phyloP scores from a whole-genome alignment of 2,329 filamentous ascomycete species.

The Alternaria postmessia region DNA sequence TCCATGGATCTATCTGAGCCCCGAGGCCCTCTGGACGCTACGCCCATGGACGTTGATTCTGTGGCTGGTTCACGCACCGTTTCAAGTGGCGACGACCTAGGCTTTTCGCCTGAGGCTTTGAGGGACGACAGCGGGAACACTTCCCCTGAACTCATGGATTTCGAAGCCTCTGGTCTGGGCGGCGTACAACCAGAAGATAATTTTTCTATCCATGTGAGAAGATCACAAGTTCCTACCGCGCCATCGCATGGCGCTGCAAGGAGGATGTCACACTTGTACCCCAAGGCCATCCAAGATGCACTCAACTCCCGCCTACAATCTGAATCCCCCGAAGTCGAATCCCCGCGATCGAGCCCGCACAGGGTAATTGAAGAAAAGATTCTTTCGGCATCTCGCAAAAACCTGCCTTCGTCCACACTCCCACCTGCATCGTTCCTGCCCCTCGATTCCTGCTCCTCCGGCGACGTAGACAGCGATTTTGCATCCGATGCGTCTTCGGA shows the following conservation, averaged over 20 bases:
- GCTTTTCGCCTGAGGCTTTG: constrained; percentile 48
- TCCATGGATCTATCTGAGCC: constrained; percentile 40
- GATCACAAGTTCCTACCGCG: constrained; percentile 31
- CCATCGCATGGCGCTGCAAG: not conserved
- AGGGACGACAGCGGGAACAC: constrained; percentile 32
- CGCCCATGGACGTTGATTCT: constrained; percentile 30
- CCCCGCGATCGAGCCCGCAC: constrained; percentile 15
- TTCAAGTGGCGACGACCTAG: constrained; percentile 43
- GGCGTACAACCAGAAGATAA: constrained; percentile 67
- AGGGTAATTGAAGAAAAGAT: constrained; percentile 68
- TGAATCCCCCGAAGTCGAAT: constrained; percentile 16
- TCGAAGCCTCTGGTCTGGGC: constrained; percentile 64
- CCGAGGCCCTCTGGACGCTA: constrained; percentile 34
- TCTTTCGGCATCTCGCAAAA: constrained; percentile 71
- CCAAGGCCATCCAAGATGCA: constrained; percentile 46
- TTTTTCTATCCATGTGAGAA: constrained; percentile 61
- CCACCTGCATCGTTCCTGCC: constrained; percentile 57
- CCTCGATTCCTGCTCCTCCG: constrained; percentile 47
- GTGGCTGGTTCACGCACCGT: constrained; percentile 42
- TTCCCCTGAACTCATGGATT: constrained; percentile 44
- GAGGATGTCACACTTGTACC: constrained; percentile 30
- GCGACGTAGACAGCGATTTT: constrained; percentile 46
- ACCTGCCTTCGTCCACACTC: constrained; percentile 59
- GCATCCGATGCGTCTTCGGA: constrained; percentile 50
- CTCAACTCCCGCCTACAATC: constrained; percentile 23